These are phyloP conservation scores for Acmispon strigosus DNA, from an alignment of 306 rosid genomes.

Conservation along the genomic window DNA sequence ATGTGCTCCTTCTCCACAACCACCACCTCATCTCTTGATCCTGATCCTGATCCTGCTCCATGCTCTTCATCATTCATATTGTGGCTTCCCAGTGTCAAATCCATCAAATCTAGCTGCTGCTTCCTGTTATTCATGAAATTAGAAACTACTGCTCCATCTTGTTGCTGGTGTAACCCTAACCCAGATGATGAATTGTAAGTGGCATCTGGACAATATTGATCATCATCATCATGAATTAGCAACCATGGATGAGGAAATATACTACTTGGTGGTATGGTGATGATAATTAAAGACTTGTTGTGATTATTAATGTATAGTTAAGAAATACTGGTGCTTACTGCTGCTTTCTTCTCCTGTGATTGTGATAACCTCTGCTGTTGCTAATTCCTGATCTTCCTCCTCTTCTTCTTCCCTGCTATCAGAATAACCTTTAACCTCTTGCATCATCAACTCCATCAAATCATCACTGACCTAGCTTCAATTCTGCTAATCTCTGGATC, in stretches of 20 bases:
- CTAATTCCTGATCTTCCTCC: constrained; percentile 7
- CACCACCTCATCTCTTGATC: neutral
- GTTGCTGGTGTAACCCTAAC: constrained; percentile 40
- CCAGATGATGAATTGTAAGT: neutral
- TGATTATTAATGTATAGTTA: too few relatives aligned
- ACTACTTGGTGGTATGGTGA: too few relatives aligned
- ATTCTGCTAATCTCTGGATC: neutral
- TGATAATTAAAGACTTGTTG: too few relatives aligned
- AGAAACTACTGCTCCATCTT: constrained; percentile 10
- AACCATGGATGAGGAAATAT: neutral
- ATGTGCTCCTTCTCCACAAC: constrained; percentile 59
- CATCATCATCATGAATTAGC: neutral
- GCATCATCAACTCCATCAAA: constrained; percentile 38
- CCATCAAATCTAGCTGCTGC: constrained; percentile 28
- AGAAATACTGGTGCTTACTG: constrained; percentile 19
- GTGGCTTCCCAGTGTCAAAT: constrained; percentile 27
- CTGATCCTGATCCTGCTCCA: neutral
- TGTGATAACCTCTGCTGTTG: constrained; percentile 1
- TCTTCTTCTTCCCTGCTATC: constrained; percentile 44
- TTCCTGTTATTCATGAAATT: neutral
- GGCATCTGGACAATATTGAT: neutral
- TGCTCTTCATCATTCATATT: neutral
- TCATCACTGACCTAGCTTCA: constrained; percentile 7
- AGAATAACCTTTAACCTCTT: constrained; percentile 38
- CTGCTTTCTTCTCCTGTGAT: constrained; percentile 15